Conservation (phyloP, 345 rosid genomes). For the Eucalyptus erythrocorys region DNA sequence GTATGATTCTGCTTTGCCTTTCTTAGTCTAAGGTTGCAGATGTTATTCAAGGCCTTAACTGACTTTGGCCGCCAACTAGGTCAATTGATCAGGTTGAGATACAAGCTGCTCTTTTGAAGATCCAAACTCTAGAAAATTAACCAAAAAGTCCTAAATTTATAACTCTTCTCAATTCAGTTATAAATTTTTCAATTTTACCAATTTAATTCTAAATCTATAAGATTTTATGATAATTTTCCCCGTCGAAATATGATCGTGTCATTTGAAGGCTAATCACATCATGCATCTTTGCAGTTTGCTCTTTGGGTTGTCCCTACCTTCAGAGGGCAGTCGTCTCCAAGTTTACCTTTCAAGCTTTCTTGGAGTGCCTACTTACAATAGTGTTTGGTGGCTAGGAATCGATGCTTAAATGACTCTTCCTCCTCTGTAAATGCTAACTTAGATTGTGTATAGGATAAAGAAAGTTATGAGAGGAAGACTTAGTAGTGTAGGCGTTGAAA, state of each 20-base stretch:
- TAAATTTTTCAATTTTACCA: rapidly evolving
- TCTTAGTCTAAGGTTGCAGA: neutral
- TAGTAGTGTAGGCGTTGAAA: neutral
- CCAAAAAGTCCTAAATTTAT: too few relatives aligned
- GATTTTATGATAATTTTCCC: neutral
- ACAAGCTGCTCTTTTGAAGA: neutral
- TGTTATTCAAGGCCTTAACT: neutral
- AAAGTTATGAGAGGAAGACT: neutral
- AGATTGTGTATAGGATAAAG: neutral
- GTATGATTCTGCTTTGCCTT: neutral
- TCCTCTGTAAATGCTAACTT: neutral
- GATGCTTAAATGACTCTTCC: neutral
- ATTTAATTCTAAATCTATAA: too few relatives aligned
- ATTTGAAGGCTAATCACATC: neutral
- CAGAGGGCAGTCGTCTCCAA: neutral
- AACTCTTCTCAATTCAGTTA: neutral
- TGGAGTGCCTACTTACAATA: neutral
- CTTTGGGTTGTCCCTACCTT: neutral
- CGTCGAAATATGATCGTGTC: neutral
- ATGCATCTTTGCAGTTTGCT: neutral
- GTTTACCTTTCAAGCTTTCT: neutral
- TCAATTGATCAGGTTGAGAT: neutral
- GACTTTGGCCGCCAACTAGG: neutral
- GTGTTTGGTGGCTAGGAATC: neutral
- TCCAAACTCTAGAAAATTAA: neutral